A percentile compares a stretch with the other conserved stretches of the same genome.
These are phyloP conservation scores for Oryza longistaminata DNA, from an alignment of 176 grass and related monocot genomes.

Conservation along the genomic window DNA sequence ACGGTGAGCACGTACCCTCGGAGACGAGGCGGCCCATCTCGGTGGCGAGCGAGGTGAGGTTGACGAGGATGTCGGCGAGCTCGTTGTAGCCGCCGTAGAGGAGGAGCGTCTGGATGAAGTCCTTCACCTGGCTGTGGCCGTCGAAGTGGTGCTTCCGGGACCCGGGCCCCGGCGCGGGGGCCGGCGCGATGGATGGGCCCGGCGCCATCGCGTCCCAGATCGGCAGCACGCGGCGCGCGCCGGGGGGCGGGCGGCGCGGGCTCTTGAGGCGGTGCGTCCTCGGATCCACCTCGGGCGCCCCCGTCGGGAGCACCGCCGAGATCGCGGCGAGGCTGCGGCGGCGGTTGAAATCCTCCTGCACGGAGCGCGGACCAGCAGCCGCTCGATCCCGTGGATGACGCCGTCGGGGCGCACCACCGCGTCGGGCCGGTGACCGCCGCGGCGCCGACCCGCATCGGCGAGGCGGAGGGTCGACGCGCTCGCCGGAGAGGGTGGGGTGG, in stretches of 20 bases:
- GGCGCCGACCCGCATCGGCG: constrained; percentile 3
- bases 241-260: constrained; percentile 47
- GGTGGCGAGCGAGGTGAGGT: constrained; percentile 66
- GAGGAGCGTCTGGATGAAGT: constrained; percentile 81
- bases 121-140: constrained; percentile 75
- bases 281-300: constrained; percentile 68
- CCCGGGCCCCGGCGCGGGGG: constrained; percentile 53
- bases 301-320: constrained; percentile 56
- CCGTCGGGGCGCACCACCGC: constrained; percentile 62
- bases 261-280: constrained; percentile 70
- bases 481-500: constrained; percentile 56
- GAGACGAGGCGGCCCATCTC: constrained; percentile 81
- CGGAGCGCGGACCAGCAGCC: constrained; percentile 54
- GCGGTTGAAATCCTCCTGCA: constrained; percentile 87
- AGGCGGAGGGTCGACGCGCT: constrained; percentile 28
- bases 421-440: constrained; percentile 35
- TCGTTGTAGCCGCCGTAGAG: constrained; percentile 81
- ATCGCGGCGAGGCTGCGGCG: constrained; percentile 66
- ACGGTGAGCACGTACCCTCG: constrained; percentile 70
- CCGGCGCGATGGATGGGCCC: constrained; percentile 59
- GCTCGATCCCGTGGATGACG: constrained; percentile 72
- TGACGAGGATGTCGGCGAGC: constrained; percentile 84
- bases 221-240: constrained; percentile 52
- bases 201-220: constrained; percentile 64
- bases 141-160: constrained; percentile 66